Evolutionary conservation across 2,329 filamentous ascomycete genomes (phyloP).

Genomic region (Cladosporium phlei): DNA sequence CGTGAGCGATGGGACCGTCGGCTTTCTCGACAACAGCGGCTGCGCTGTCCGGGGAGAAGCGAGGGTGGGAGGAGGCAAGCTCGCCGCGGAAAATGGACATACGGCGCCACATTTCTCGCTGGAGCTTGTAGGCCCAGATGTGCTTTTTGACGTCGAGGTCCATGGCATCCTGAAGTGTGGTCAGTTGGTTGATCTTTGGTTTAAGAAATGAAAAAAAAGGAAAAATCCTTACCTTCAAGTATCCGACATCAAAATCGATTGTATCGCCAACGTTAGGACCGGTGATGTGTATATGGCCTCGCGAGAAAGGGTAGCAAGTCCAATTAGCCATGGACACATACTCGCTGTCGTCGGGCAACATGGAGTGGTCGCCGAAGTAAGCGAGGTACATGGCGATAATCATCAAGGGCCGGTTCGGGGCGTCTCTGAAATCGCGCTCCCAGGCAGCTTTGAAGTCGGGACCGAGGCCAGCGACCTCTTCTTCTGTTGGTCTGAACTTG

Average conservation of each 20-base stretch:
- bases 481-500: conserved; percentile 53
- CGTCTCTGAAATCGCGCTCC: conserved; percentile 51
- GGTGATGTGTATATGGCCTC: conserved; percentile 58
- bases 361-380: conserved; percentile 33
- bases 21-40: conserved; percentile 34
- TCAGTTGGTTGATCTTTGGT: no score
- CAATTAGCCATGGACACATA: conserved; percentile 53
- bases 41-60: conserved; percentile 42
- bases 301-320: conserved; percentile 57
- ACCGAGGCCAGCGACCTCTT: conserved; percentile 50
- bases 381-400: conserved; percentile 38
- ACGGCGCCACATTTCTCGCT: conserved; percentile 57
- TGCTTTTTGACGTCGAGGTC: conserved; percentile 56
- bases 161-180: no score
- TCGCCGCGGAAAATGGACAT: conserved; percentile 48
- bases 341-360: conserved; percentile 38
- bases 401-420: conserved; percentile 46
- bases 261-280: conserved; percentile 41
- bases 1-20: conserved; percentile 36
- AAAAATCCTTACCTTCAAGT: no score
- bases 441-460: conserved; percentile 51
- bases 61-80: conserved; percentile 35
- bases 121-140: conserved; percentile 61
- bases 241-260: conserved; percentile 55
- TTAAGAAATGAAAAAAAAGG: no score